Conservation (phyloP, 345 rosid genomes). For the Mangifera indica region DNA sequence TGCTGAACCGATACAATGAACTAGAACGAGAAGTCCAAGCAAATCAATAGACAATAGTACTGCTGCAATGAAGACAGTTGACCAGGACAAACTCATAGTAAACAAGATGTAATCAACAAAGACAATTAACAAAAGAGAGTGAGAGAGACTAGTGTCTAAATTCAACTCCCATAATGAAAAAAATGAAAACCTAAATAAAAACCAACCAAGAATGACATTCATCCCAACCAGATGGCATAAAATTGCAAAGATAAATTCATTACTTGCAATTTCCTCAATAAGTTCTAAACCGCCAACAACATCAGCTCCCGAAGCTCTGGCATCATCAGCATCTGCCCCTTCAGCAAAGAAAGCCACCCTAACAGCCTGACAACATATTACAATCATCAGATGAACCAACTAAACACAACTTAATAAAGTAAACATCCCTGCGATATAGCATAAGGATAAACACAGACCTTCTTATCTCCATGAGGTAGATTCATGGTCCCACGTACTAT, state of each 20-base stretch:
- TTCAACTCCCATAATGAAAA: neutral
- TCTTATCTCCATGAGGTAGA: slow-evolving; percentile 81
- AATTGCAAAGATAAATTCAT: slow-evolving; percentile 16
- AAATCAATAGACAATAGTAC: neutral
- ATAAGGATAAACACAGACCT: slow-evolving; percentile 47
- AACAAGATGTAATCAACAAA: neutral
- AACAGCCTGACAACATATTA: slow-evolving; percentile 60
- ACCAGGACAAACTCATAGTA: neutral
- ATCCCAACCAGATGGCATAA: neutral
- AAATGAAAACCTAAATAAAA: neutral
- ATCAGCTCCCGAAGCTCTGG: slow-evolving; percentile 96
- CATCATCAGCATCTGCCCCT: slow-evolving; percentile 94
- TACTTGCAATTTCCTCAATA: slow-evolving; percentile 79
- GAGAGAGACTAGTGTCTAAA: neutral
- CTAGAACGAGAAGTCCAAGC: neutral
- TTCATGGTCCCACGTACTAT: slow-evolving; percentile 88
- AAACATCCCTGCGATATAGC: neutral
- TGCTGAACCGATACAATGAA: neutral
- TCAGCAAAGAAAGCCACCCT: slow-evolving; percentile 90
- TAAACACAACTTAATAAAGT: neutral
- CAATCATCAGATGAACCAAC: neutral
- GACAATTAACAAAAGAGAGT: neutral
- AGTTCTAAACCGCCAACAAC: slow-evolving; percentile 87
- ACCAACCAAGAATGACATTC: neutral
- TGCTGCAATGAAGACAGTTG: neutral